Evolutionary conservation across 148 eudicot species (phyloP), one percentile per base, ranked within the genome.

Genomic region (Diospyros lotus): DNA sequence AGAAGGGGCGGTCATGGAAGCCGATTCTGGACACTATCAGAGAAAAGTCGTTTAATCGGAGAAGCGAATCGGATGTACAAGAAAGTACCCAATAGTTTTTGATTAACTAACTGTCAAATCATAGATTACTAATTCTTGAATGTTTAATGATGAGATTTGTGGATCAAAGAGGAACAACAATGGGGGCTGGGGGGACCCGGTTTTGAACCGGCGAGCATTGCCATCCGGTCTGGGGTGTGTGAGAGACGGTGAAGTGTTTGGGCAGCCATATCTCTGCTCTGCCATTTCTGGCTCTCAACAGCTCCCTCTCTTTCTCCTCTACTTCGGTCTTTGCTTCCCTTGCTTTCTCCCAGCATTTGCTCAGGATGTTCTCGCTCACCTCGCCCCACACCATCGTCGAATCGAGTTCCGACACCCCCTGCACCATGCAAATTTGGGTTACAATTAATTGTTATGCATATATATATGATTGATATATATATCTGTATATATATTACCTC

Each of bases 361-460:
- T 78, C 73, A 93, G n/a, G 10, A 93, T 88, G 28, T 84, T 82
- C 78, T 78, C 79, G 73, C 85, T 91, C 64, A 93, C 97, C 69
- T 93, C 84, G 2, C 76, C 86, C 98, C 98, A 93, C 39, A 91
- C 90, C 17, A 77, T 73, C 4, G 86, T 83, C 58, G 98, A 93
- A 77, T 93, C 98, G 61, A 82, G 89, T 68, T 80, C 18, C 67
- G 68, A 55, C 48, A 93, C 74, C 43, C 80, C 89, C 98, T 91
- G 67, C 17, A 66, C 9, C 48, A n/a, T n/a, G n/a, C n/a, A n/a
- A n/a, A n/a, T n/a, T n/a, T n/a, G n/a, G n/a, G n/a, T n/a, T n/a
- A n/a, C n/a, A n/a, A n/a, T n/a, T n/a, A n/a, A n/a, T n/a, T n/a
- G n/a, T n/a, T n/a, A n/a, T n/a, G n/a, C n/a, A n/a, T n/a, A n/a